phyloP scores from a whole-genome alignment of 2,329 filamentous ascomycete genomes.

The Periconia sp. region DNA sequence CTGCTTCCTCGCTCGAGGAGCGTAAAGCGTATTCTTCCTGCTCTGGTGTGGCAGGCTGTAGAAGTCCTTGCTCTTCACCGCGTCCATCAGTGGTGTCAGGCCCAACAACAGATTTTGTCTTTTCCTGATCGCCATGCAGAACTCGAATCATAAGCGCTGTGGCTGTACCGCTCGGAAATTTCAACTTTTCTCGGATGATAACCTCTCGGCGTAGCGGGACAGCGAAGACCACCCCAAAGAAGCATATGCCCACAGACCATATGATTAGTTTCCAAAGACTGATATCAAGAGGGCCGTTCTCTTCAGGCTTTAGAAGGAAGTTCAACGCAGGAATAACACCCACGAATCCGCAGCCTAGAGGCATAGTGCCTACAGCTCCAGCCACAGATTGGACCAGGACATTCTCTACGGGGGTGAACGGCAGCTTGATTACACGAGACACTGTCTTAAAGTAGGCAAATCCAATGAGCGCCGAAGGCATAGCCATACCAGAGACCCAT shows the following conservation, averaged over 20 bases:
- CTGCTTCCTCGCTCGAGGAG: slow-evolving; percentile 22
- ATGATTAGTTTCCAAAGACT: slow-evolving; percentile 79
- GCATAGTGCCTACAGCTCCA: slow-evolving; percentile 95
- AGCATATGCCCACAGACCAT: slow-evolving; percentile 91
- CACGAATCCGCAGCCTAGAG: slow-evolving; percentile 92
- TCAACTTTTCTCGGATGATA: slow-evolving; percentile 88
- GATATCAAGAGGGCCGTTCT: slow-evolving; percentile 77
- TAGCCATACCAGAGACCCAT: slow-evolving; percentile 88
- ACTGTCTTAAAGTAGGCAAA: slow-evolving; percentile 91
- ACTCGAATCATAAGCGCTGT: slow-evolving; percentile 93
- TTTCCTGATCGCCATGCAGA: slow-evolving; percentile 71
- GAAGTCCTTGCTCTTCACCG: slow-evolving; percentile 44
- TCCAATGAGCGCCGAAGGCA: slow-evolving; percentile 92
- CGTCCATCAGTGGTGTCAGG: slow-evolving; percentile 14
- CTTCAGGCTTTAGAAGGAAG: slow-evolving; percentile 77
- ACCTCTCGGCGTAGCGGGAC: slow-evolving; percentile 90
- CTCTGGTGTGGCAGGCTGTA: slow-evolving; percentile 30
- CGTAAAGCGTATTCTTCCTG: slow-evolving; percentile 27
- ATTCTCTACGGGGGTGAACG: slow-evolving; percentile 95
- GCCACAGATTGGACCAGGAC: slow-evolving; percentile 96
- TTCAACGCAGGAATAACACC: slow-evolving; percentile 93
- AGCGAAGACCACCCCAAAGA: slow-evolving; percentile 96
- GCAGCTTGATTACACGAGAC: slow-evolving; percentile 72
- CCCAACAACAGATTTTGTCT: slow-evolving; percentile 19
- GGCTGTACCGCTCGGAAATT: slow-evolving; percentile 94